These are phyloP conservation scores for Tuber umbilicatum DNA, from an alignment of 495 filamentous ascomycete species.

Conservation along the genomic window DNA sequence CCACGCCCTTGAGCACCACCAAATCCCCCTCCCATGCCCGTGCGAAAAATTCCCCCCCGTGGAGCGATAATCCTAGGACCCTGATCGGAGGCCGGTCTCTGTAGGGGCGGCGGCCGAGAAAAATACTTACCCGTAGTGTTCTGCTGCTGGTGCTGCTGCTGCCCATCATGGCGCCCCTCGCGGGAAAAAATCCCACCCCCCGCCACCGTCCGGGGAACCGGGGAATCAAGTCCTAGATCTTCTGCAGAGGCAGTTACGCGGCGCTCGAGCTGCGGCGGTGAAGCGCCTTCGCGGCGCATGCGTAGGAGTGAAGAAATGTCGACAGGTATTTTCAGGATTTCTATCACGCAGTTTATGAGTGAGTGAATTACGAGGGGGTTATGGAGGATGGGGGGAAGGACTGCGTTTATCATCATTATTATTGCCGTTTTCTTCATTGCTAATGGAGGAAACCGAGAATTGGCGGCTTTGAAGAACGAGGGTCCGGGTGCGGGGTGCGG, in stretches of 20 bases:
- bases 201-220: neutral
- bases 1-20: conserved; percentile 5
- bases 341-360: neutral
- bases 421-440: neutral
- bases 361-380: neutral
- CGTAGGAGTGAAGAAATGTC: neutral
- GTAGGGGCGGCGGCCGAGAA: neutral
- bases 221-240: neutral
- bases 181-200: neutral
- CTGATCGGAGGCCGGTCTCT: neutral
- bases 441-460: neutral
- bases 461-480: neutral
- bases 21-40: conserved; percentile 5
- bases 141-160: neutral
- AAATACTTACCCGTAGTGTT: neutral
- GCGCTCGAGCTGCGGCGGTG: neutral
- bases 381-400: neutral
- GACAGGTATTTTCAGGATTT: neutral
- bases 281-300: neutral
- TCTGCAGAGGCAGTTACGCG: neutral
- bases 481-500: neutral
- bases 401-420: neutral
- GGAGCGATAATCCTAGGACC: neutral
- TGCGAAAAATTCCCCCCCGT: conserved; percentile 6
- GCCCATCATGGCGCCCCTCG: neutral